Base-by-base conservation (phyloP, 2,329 filamentous ascomycete species). In the Pseudogymnoascus sp. region DNA sequence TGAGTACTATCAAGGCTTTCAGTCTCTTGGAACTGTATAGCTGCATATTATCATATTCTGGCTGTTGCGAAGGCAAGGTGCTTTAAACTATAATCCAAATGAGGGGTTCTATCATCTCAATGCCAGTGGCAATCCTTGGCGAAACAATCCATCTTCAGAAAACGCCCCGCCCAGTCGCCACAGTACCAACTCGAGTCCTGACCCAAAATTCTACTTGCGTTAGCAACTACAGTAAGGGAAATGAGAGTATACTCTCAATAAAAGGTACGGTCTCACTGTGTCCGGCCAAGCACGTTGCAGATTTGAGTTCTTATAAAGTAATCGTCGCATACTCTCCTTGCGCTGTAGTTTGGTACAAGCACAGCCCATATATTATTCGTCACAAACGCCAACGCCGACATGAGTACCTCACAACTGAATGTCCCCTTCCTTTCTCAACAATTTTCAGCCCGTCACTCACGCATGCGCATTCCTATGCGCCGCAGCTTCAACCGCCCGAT, bases 401-500 rank as follows among this genome's bases (percentile, higher is more conserved):
- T 18, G 21, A 23, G 21, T 23, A 23, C 21, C 21, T 23, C 25
- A 1, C 50, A 34, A 56, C 14, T 12, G 12, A 56, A 21, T 21
- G 8, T 5, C 3, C 16, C 36, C 10, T 18, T 25, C 14, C 18
- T n/a, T 16, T 11, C 36, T 14, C 6, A 60, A 12, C 11, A 6
- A 5, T 38, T 56, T 38, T 34, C 31, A 59, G n/a, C 5, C n/a
- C 10, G 4, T 59, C 62, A 62, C 67, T 42, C 69, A 77, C 42
- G 71, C 73, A 67, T 73, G 67, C 21, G 73, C 73, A 70, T 88
- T 89, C 68, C 86, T 79, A 63, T 74, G 75, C 62, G 80, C 77
- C 1, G 86, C 86, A 65, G 84, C 85, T 63, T 85, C 81, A n/a
- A 87, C 84, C 4, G 85, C 85, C 46, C 77, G 76, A 61, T 86